Evolutionary conservation across 108 stramenopile species (phyloP).

Genomic region (Cyclostephanos tholiformis): DNA sequence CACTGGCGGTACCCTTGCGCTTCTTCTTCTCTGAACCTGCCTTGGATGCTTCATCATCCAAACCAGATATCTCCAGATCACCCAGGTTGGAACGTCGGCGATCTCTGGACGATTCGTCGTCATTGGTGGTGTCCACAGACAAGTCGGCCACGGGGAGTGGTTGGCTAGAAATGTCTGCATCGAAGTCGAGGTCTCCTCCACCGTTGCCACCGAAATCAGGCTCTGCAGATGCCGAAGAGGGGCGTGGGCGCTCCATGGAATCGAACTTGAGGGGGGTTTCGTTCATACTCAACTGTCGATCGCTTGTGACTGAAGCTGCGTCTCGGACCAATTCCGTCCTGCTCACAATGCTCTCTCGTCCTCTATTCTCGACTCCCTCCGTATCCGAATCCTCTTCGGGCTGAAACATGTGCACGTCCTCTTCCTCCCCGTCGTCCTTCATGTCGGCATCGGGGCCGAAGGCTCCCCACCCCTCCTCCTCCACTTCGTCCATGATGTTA

Average conservation of each 20-base stretch:
- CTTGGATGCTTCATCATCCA: constrained; percentile 30
- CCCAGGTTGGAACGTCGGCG: constrained; percentile 44
- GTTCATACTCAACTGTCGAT: constrained; percentile 47
- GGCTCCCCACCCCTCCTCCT: constrained; percentile 81
- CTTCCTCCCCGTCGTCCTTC: constrained; percentile 59
- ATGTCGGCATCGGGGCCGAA: constrained; percentile 84
- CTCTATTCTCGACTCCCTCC: constrained; percentile 23
- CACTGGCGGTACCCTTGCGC: constrained; percentile 30
- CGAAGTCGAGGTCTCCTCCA: constrained; percentile 45
- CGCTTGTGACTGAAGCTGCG: constrained; percentile 49
- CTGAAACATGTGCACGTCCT: constrained; percentile 49
- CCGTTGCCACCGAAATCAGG: constrained; percentile 34
- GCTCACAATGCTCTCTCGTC: constrained; percentile 56
- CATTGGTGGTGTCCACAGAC: constrained; percentile 55
- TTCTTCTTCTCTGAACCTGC: constrained; percentile 37
- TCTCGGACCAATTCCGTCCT: constrained; percentile 84
- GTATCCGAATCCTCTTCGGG: constrained; percentile 44
- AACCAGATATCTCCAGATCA: constrained; percentile 50
- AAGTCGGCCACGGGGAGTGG: constrained; percentile 44
- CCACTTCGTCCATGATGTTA: constrained; percentile 42
- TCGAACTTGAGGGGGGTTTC: constrained; percentile 41
- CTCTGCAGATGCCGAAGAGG: constrained; percentile 30
- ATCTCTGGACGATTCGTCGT: constrained; percentile 46
- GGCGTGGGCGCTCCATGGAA: constrained; percentile 19
- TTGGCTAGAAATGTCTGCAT: constrained; percentile 32